Base-by-base conservation (phyloP, 1,284 basidiomycete species). In the Irpex sp. region DNA sequence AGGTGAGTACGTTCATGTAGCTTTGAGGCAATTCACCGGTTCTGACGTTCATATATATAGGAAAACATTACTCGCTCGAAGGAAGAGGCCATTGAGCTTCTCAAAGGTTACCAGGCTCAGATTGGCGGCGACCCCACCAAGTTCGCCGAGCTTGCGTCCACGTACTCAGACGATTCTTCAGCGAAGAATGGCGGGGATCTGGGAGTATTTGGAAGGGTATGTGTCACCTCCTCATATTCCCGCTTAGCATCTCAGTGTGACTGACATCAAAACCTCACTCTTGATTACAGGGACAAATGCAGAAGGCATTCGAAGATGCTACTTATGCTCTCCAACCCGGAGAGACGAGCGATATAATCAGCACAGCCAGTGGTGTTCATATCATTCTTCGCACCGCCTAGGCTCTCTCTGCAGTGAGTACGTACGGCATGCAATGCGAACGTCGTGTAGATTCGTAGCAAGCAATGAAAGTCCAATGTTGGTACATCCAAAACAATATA, bases 271-370 rank as follows among this genome's bases (percentile, higher is more conserved):
- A 23, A 33, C 23, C 21, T n/a, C 63, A 10, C 14, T 7, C n/a
- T 12, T 4, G 35, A 4, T 21, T 28, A 4, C 54, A 73, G 72
- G 93, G 91, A 2, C 90, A 93, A 80, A 99, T 99, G 97, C 97
- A 99, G 77, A 95, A 94, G 76, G 88, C 94, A 21, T 99, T 99
- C 72, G 96, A 98, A 78, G 93, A 97, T 23, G 92, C 92, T 4
- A 84, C 95, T 8, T 98, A 87, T 75, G 84, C 77, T 1, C 82
- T 98, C 63, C 73, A 88, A 60, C 83, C 92, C n/a, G 93, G 91
- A 12, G 77, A 93, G 75, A 87, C 98, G 67, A 95, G 93, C 75
- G 89, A 86, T 56, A 79, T 98, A 58, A 83, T 98, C 72, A 87
- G 87, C 69, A 92, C 96, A 45, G 96, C 98, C 69, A 96, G 93